Percentiles rank a stretch among this genome's conserved stretches.
Conservation (phyloP, 2,329 filamentous ascomycete genomes). For the Ceratocystis papillata region DNA sequence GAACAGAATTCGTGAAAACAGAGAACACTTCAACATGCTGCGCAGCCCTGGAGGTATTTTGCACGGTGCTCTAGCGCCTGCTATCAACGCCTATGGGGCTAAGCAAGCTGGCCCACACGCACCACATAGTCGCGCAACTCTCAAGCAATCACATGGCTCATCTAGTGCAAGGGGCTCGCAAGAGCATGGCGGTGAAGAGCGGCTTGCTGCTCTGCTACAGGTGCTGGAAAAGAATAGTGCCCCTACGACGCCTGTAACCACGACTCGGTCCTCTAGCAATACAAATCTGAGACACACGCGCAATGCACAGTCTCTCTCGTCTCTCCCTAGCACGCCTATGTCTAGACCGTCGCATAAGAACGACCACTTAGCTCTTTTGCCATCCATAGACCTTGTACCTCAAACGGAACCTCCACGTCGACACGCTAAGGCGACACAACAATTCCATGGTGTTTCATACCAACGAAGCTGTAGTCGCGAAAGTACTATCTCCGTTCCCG, state of each 20-base stretch:
- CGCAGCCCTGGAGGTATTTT: conserved; percentile 63
- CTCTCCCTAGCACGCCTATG: conserved; percentile 56
- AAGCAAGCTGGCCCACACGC: conserved; percentile 27
- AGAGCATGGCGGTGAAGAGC: conserved; percentile 40
- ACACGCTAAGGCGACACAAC: conserved; percentile 30
- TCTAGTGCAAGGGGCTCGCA: conserved; percentile 4
- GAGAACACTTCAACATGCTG: conserved; percentile 72
- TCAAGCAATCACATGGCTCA: conserved; percentile 35
- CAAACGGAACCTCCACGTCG: conserved; percentile 47
- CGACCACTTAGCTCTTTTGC: conserved; percentile 44
- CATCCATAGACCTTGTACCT: conserved; percentile 52
- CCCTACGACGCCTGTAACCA: conserved; percentile 54
- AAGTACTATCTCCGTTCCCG: conserved; percentile 61
- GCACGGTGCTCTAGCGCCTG: conserved; percentile 51
- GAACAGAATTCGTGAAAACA: conserved; percentile 76
- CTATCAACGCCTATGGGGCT: conserved; percentile 27
- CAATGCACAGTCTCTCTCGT: conserved; percentile 73
- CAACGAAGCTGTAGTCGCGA: conserved; percentile 54
- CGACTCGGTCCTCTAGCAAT: conserved; percentile 30
- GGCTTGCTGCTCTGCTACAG: conserved; percentile 70
- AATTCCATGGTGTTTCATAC: conserved; percentile 30
- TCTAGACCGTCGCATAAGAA: conserved; percentile 46
- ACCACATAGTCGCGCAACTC: conserved; percentile 34
- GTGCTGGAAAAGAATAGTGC: conserved; percentile 63
- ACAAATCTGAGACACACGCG: conserved; percentile 51